Evolutionary conservation across 176 grass and related monocot genomes (phyloP).

Genomic region (Eleusine coracana): DNA sequence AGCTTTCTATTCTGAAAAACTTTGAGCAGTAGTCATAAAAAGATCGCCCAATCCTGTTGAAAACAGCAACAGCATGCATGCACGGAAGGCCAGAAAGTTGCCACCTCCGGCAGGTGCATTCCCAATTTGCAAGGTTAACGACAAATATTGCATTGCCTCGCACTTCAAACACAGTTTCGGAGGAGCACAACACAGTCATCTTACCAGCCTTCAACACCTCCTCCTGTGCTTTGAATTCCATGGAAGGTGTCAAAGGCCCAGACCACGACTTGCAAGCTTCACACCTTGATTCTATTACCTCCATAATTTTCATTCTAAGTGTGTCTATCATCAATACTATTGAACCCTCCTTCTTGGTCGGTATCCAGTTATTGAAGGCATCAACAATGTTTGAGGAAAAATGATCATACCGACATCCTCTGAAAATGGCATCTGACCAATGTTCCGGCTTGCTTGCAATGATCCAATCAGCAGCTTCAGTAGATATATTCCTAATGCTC

Average conservation of each 20-base stretch:
- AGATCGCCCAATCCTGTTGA: slow-evolving; percentile 63
- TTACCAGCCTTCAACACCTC: slow-evolving; percentile 72
- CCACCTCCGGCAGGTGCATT: slow-evolving; percentile 95
- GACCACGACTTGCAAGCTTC: slow-evolving; percentile 65
- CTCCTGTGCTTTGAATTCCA: slow-evolving; percentile 80
- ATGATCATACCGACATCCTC: slow-evolving; percentile 86
- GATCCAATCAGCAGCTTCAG: slow-evolving; percentile 89
- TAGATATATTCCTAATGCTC: slow-evolving; percentile 83
- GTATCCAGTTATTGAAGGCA: slow-evolving; percentile 95
- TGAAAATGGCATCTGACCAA: slow-evolving; percentile 96
- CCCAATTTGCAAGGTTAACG: slow-evolving; percentile 81
- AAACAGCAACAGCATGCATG: slow-evolving; percentile 88
- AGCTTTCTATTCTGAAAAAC: slow-evolving; percentile 76
- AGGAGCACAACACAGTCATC: slow-evolving; percentile 83
- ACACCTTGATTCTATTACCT: slow-evolving; percentile 69
- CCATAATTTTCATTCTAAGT: slow-evolving; percentile 70
- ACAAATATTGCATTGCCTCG: slow-evolving; percentile 81
- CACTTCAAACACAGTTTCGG: slow-evolving; percentile 95
- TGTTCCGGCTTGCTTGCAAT: slow-evolving; percentile 89
- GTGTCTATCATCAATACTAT: slow-evolving; percentile 84
- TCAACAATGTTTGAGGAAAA: slow-evolving; percentile 90
- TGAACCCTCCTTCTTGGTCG: slow-evolving; percentile 80
- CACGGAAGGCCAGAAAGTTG: slow-evolving; percentile 90
- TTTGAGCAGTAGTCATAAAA: slow-evolving; percentile 83
- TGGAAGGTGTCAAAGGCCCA: slow-evolving; percentile 79